Evolutionary conservation across 129 eudicot species (phyloP).

Genomic region (Ambrosia trifida): DNA sequence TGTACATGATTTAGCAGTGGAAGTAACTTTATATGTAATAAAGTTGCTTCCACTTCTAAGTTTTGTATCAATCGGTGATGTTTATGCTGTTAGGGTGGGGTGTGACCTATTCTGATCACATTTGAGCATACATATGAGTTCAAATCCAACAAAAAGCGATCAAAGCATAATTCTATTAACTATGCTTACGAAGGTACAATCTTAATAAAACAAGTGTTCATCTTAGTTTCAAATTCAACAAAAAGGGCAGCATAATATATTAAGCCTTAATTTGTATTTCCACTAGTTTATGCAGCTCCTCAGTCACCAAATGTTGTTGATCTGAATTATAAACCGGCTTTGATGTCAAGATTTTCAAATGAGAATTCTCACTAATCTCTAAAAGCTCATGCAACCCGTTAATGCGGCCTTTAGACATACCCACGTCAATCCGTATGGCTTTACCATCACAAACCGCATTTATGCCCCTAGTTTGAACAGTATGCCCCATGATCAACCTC

Average conservation of each 20-base stretch:
- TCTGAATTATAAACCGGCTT: constrained; percentile 40
- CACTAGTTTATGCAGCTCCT: background rate
- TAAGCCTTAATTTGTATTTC: constrained; percentile 26
- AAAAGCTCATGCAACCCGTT: constrained; percentile 78
- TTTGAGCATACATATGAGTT: no score
- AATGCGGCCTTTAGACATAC: constrained; percentile 76
- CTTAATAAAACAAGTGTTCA: background rate
- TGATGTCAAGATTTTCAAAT: constrained; percentile 62
- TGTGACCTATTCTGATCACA: no score
- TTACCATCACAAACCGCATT: constrained; percentile 55
- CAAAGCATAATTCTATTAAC: constrained; percentile 1
- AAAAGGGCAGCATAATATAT: background rate
- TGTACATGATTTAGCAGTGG: no score
- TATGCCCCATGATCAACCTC: constrained; percentile 97
- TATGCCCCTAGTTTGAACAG: constrained; percentile 73
- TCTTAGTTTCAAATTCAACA: background rate
- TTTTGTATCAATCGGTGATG: no score
- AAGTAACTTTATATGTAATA: no score
- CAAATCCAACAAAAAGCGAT: no score
- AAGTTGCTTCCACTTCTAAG: no score
- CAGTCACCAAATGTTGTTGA: constrained; percentile 16
- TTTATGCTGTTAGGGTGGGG: no score
- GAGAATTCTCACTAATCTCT: constrained; percentile 52
- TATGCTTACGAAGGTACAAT: background rate
- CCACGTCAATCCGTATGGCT: constrained; percentile 89